Evolutionary conservation across 164 flowering plant species (phyloP), one percentile per base, ranked within the genome.

Genomic region (Echeveria elegans): DNA sequence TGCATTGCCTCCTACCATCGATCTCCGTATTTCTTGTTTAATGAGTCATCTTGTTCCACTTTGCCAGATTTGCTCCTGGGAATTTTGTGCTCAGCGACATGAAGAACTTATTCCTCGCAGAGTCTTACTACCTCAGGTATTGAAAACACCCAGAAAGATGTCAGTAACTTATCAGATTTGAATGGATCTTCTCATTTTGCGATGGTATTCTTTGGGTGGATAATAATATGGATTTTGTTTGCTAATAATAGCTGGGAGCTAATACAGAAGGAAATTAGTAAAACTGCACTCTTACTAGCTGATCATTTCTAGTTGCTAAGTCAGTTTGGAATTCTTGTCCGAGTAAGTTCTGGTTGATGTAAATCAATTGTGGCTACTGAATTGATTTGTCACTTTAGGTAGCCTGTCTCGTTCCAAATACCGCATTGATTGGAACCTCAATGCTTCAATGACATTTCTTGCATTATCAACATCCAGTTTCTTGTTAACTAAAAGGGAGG

Each of bases 61-160:
- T 11, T 67, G 36, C 47, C 58, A 75, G 77, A 75, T 75, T 56
- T 32, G 73, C 64, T 75, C 74, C 50, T 75, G 77, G 77, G 77
- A 69, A 28, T 75, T 75, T 37, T 75, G 77, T 69, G 67, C 43
- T 11, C 41, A 66, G 45, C 67, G 47, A 43, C 74, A 71, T 69
- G 77, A 75, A 53, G 77, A 68, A 36, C 68, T 75, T 31, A 24
- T 71, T 2, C 63, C 77, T 15, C 72, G 70, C 14, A 56, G 67
- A 40, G 56, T 37, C 21, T 21, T 75, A 47, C 50, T 67, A 59
- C 67, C 75, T 31, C 69, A 72, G 77, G 77, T 70, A 36, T 19
- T 29, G 10, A 48, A 18, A 31, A 31, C 65, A 5, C 24, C 16
- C 19, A 62, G 58, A 12, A 23, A 21, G 14, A 2, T 1, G 29